Evolutionary conservation across 208 protist genomes (phyloP).

Genomic region (Angomonas desouzai): DNA sequence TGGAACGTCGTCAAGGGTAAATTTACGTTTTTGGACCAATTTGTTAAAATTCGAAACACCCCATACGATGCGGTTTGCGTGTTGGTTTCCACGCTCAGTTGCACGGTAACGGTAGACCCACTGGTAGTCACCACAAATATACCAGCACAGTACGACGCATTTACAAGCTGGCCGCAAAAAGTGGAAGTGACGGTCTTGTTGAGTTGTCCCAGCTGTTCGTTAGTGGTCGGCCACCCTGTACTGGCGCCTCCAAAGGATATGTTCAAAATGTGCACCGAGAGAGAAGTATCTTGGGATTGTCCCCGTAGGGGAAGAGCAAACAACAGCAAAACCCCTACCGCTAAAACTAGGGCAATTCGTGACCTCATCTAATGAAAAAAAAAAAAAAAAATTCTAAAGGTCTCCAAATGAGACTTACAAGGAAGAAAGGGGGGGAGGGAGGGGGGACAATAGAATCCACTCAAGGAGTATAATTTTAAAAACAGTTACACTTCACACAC

Average conservation of each 20-base stretch:
- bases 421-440: too few relatives aligned
- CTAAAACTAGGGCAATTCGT: not conserved
- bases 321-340: too few relatives aligned
- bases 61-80: constrained; percentile 12
- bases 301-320: not conserved
- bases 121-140: constrained; percentile 34
- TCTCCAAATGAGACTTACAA: too few relatives aligned
- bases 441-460: too few relatives aligned
- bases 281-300: constrained; percentile 2
- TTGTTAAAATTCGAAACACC: constrained; percentile 23
- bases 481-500: too few relatives aligned
- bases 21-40: constrained; percentile 26
- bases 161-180: constrained; percentile 21
- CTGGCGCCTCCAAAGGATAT: constrained; percentile 29
- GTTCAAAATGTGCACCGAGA: constrained; percentile 35
- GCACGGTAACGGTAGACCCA: constrained; percentile 23
- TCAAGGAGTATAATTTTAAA: too few relatives aligned
- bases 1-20: constrained; percentile 9
- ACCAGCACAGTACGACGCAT: constrained; percentile 13
- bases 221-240: constrained; percentile 30
- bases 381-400: constrained; percentile 7
- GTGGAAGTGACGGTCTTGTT: constrained; percentile 19
- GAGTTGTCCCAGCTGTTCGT: constrained; percentile 11
- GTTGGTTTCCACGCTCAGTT: constrained; percentile 33
- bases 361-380: not conserved